Conservation (phyloP, 306 rosid species). For the Fragaria ananassa region DNA sequence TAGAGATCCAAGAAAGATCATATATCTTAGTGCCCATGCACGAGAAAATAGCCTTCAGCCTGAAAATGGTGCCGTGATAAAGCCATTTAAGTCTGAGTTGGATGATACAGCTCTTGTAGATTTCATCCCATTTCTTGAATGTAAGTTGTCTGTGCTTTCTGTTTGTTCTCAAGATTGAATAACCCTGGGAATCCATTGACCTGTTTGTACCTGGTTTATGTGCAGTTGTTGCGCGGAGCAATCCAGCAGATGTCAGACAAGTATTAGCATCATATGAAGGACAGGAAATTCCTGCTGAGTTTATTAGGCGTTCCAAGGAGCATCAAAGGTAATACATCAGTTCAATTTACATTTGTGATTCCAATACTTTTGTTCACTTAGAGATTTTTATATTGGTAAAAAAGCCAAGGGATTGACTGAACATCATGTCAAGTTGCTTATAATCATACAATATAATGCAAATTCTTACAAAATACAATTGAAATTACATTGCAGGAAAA, state of each 20-base stretch:
- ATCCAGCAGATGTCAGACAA: slow-evolving; percentile 85
- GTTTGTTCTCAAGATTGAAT: slow-evolving; percentile 12
- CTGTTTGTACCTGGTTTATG: slow-evolving; percentile 25
- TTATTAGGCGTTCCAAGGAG: slow-evolving; percentile 79
- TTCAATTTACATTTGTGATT: neutral
- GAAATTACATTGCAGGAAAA: slow-evolving; percentile 45
- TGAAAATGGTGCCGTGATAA: slow-evolving; percentile 71
- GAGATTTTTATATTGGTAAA: neutral
- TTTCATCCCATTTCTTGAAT: slow-evolving; percentile 89
- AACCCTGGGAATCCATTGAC: slow-evolving; percentile 17
- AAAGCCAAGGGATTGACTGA: neutral
- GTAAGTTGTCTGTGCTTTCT: slow-evolving; percentile 44
- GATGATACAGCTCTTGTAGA: slow-evolving; percentile 90
- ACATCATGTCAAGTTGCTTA: neutral
- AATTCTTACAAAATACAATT: neutral
- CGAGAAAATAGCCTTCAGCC: slow-evolving; percentile 78
- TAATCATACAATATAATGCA: neutral
- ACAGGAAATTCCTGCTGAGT: slow-evolving; percentile 76
- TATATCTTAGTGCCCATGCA: slow-evolving; percentile 94
- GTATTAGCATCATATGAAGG: slow-evolving; percentile 85
- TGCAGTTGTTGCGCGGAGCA: slow-evolving; percentile 87
- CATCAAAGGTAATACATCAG: slow-evolving; percentile 50
- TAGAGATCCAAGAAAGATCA: slow-evolving; percentile 77
- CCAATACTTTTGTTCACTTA: neutral
- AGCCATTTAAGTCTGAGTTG: slow-evolving; percentile 69